A percentile compares a stretch with the other conserved stretches of the same genome.
phyloP scores from a whole-genome alignment of 1,284 basidiomycete species.

The Uromyces viciae-fabae region DNA sequence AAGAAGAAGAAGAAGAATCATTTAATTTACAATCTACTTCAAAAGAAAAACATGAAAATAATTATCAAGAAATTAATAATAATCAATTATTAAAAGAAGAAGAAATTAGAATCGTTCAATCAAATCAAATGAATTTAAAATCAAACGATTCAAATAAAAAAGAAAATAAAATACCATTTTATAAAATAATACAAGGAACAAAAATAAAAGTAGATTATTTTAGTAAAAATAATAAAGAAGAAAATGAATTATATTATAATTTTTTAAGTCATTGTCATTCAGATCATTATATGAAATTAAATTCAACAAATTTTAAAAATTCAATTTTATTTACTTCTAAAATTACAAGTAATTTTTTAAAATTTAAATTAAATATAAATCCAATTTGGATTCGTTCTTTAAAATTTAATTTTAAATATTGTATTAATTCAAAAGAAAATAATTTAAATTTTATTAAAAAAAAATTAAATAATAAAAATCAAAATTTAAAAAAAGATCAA shows the following conservation, averaged over 20 bases:
- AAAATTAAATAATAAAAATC: no score
- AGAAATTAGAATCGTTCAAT: no score
- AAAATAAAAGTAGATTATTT: conserved; percentile 35
- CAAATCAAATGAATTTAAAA: no score
- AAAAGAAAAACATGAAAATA: no score
- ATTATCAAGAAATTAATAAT: no score
- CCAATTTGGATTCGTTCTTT: conserved; percentile 15
- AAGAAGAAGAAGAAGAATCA: neutral
- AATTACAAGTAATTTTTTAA: conserved; percentile 31
- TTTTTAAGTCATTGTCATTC: conserved; percentile 40
- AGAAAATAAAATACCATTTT: conserved; percentile 13
- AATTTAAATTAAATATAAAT: conserved; percentile 20
- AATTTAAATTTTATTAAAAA: no score
- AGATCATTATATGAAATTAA: conserved; percentile 40
- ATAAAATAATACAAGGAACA: conserved; percentile 32
- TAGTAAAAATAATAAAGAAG: conserved; percentile 13
- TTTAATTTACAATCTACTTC: no score
- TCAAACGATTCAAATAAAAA: neutral
- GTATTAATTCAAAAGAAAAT: no score
- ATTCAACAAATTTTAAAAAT: conserved; percentile 7
- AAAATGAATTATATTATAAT: conserved; percentile 1
- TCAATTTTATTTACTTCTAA: conserved; percentile 35
- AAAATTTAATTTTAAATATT: neutral
- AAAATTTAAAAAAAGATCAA: no score
- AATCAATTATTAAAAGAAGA: no score